Conservation (phyloP, 2,329 filamentous ascomycete genomes). For the Trichoderma harzianum region DNA sequence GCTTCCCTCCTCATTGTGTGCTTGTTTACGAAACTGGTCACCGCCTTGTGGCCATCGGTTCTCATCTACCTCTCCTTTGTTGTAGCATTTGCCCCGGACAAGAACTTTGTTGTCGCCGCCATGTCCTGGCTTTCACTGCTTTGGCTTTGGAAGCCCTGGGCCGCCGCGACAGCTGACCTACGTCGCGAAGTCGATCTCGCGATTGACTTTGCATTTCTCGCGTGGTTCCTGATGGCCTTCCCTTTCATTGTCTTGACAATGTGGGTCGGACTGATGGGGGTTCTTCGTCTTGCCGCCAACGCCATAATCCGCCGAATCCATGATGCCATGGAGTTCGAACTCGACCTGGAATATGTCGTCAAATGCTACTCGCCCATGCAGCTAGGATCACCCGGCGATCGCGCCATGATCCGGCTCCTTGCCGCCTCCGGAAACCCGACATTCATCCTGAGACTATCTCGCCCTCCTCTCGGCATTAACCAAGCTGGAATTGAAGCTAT, state of each 20-base stretch:
- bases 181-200: conserved; percentile 9
- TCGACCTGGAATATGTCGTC: conserved; percentile 11
- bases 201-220: conserved; percentile 7
- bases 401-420: background rate
- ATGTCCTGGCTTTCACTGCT: conserved; percentile 15
- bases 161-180: conserved; percentile 5
- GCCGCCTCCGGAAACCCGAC: background rate
- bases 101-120: conserved; percentile 4
- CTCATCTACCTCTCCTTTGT: conserved; percentile 11
- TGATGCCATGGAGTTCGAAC: conserved; percentile 9
- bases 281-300: conserved; percentile 5
- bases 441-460: background rate
- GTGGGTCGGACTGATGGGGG: background rate
- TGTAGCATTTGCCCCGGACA: background rate
- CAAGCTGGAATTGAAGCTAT: background rate
- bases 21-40: background rate
- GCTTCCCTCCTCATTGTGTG: conserved; percentile 1
- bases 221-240: conserved; percentile 13
- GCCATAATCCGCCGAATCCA: conserved; percentile 12
- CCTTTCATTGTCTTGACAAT: conserved; percentile 13
- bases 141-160: conserved; percentile 10
- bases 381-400: conserved; percentile 1
- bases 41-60: conserved; percentile 5
- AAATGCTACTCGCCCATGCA: conserved; percentile 18
- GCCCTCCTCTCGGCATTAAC: background rate